Base-by-base conservation (phyloP, 2,329 filamentous ascomycete species). In the Aspergillus transmontanensis region DNA sequence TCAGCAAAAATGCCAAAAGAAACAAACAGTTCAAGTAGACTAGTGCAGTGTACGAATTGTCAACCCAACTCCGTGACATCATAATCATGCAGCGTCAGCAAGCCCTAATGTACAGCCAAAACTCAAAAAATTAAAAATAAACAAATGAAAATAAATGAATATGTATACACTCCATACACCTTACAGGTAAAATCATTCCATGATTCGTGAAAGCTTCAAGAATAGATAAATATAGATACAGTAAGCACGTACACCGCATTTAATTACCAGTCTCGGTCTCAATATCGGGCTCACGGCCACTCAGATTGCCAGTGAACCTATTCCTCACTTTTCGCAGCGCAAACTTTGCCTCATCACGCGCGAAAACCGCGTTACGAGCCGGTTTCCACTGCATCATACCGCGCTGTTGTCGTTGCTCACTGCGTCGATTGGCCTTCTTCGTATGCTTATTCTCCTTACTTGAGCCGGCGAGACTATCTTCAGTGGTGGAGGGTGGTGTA, bases 301-400 rank as follows among this genome's bases (percentile, higher is more conserved):
- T 88, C 73, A 98, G 78, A 30, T 83, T 83, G 23, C 87, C 89
- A 3, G 72, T 72, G 11, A 95, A 84, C 74, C 92, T 89, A 72
- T 91, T 90, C 76, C 89, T 91, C 60, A 96, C 80, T 76, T 91
- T 92, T 51, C 89, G 84, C 6, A 93, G 78, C 0, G 91, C 92
- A 79, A 89, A 94, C 71, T 90, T 90, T 0, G 91, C 88, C 81
- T 98, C 92, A 71, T 97, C 85, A 79, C 95, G 96, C 50, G 90
- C 94, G 76, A 97, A 98, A 68, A 89, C 88, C 26, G 88, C 83
- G 74, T 97, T 97, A 46, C 94, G 85, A 75, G 94, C 91, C 0
- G 94, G 94, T 73, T 89, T 91, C 93, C 94, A 98, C 77, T 98
- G 94, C 92, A 97, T 96, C 74, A 97, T 72, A 0, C 94, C 94